These are phyloP conservation scores for Cordyceps farinosa DNA, from an alignment of 2,329 filamentous ascomycete species.

Conservation along the genomic window DNA sequence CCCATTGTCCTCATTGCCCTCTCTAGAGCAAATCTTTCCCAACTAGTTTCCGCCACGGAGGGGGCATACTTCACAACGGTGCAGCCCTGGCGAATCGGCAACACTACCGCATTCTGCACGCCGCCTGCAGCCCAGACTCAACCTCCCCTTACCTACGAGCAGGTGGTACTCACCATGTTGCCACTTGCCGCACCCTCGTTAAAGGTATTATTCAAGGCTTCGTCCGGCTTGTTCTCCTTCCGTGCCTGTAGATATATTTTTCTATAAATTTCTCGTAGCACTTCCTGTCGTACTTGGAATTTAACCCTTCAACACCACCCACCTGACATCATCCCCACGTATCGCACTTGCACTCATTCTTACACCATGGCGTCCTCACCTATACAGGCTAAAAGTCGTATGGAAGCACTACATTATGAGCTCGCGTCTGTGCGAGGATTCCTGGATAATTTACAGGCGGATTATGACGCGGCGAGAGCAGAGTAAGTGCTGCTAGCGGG, in stretches of 20 bases:
- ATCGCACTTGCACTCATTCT: background rate
- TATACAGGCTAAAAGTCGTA: no score
- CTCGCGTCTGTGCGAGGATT: constrained; percentile 92
- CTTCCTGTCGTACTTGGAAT: background rate
- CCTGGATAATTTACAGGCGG: constrained; percentile 87
- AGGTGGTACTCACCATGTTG: background rate
- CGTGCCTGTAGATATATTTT: background rate
- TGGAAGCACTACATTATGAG: constrained; percentile 49
- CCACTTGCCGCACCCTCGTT: background rate
- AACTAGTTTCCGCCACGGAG: background rate
- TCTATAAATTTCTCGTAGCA: background rate
- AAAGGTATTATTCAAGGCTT: background rate
- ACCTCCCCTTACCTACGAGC: background rate
- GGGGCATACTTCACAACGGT: background rate
- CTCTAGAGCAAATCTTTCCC: no score
- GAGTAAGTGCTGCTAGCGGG: constrained; percentile 55
- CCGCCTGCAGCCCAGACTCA: background rate
- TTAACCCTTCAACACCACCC: no score
- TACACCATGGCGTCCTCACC: background rate
- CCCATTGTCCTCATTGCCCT: no score
- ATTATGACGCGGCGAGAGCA: constrained; percentile 80
- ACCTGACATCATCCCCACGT: no score
- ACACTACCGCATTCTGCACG: background rate
- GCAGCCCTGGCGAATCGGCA: background rate
- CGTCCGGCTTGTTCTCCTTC: background rate